Conservation (phyloP, 2,329 filamentous ascomycete species). For the Trichoderma citrinoviride region DNA sequence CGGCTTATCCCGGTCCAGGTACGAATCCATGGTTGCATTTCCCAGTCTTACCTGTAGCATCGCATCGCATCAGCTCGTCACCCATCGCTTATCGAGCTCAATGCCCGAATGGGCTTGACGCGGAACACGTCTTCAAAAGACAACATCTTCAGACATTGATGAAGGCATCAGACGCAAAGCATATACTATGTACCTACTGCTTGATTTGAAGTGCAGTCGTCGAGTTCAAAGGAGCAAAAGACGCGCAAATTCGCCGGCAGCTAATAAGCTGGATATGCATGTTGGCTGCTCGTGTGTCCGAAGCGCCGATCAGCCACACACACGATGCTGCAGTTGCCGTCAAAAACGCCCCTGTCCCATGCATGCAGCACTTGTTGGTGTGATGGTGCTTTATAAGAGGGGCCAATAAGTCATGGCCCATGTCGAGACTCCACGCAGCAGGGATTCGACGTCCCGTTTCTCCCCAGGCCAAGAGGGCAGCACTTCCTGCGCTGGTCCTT, state of each 20-base stretch:
- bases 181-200: background rate
- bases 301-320: conserved; percentile 13
- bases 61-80: background rate
- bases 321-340: conserved; percentile 4
- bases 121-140: background rate
- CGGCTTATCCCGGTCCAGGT: too few relatives aligned
- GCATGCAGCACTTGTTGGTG: background rate
- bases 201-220: background rate
- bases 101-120: background rate
- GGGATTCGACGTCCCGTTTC: background rate
- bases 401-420: background rate
- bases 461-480: background rate
- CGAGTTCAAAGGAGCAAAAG: background rate
- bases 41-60: background rate
- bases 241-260: background rate
- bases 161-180: too few relatives aligned
- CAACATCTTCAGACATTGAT: too few relatives aligned
- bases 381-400: background rate
- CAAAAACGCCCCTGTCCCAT: background rate
- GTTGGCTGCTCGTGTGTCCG: conserved; percentile 1
- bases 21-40: too few relatives aligned
- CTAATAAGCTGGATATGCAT: conserved; percentile 3
- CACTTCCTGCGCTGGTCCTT: background rate
- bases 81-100: background rate
- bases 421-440: conserved; percentile 6